Conservation (phyloP, 169 alveolate species). For the Plasmodium billcollinsi region DNA sequence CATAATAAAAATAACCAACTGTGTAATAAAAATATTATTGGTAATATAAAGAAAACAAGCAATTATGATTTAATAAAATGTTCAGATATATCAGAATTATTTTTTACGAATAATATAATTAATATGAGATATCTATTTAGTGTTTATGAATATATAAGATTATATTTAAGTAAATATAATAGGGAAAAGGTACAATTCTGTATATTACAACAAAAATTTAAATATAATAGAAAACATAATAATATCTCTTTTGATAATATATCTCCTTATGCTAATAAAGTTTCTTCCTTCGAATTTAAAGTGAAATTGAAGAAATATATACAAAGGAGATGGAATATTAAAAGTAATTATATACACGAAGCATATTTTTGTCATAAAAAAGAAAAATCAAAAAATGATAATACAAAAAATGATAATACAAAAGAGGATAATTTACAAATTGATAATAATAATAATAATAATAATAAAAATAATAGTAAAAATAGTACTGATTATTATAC, state of each 20-base stretch:
- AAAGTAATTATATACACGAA: slow-evolving; percentile 69
- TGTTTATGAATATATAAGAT: slow-evolving; percentile 40
- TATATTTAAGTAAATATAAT: slow-evolving; percentile 55
- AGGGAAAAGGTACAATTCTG: slow-evolving; percentile 41
- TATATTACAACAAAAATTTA: slow-evolving; percentile 34
- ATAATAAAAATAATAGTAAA: no score
- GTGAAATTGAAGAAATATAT: slow-evolving; percentile 53
- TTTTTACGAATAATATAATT: slow-evolving; percentile 47
- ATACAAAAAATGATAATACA: background rate
- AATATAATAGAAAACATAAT: slow-evolving; percentile 4
- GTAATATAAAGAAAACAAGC: background rate
- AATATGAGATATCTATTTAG: slow-evolving; percentile 60
- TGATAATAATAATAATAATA: no score
- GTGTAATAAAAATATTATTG: background rate
- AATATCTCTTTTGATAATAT: slow-evolving; percentile 20
- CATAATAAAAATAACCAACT: background rate
- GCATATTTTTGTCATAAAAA: slow-evolving; percentile 42
- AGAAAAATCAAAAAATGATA: background rate
- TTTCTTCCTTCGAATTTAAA: slow-evolving; percentile 48
- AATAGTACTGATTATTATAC: no score
- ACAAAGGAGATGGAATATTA: slow-evolving; percentile 76
- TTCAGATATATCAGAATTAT: slow-evolving; percentile 1
- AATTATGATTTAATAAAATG: background rate
- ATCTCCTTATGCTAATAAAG: slow-evolving; percentile 69
- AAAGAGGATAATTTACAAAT: no score